These are phyloP conservation scores for Trichoderma virens DNA, from an alignment of 495 filamentous ascomycete species.

Conservation along the genomic window DNA sequence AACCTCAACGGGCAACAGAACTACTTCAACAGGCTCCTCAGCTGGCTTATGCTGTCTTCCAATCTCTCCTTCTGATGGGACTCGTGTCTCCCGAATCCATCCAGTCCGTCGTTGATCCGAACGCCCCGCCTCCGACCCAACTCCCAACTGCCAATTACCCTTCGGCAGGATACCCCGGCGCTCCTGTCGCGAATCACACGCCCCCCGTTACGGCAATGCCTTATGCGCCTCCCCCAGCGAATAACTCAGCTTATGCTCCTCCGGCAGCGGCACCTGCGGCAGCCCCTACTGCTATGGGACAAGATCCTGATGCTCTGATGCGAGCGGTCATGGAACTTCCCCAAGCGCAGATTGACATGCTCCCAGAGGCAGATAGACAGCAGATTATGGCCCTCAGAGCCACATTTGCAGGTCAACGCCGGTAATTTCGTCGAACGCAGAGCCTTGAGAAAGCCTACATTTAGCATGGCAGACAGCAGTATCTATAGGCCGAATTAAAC, in stretches of 20 bases:
- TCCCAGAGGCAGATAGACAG: slow-evolving; percentile 62
- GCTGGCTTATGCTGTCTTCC: slow-evolving; percentile 92
- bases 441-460: neutral
- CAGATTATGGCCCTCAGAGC: slow-evolving; percentile 64
- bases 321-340: slow-evolving; percentile 69
- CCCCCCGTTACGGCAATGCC: slow-evolving; percentile 39
- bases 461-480: neutral
- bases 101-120: slow-evolving; percentile 39
- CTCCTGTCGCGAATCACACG: slow-evolving; percentile 50
- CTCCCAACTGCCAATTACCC: slow-evolving; percentile 15
- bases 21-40: slow-evolving; percentile 85
- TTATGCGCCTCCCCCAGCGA: slow-evolving; percentile 32
- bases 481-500: neutral
- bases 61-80: slow-evolving; percentile 85
- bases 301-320: slow-evolving; percentile 59
- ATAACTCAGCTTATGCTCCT: slow-evolving; percentile 23
- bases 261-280: slow-evolving; percentile 30
- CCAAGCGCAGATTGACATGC: slow-evolving; percentile 63
- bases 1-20: slow-evolving; percentile 79
- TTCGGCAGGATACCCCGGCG: slow-evolving; percentile 27
- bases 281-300: slow-evolving; percentile 34
- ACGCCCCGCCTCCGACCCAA: slow-evolving; percentile 19
- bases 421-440: slow-evolving; percentile 5
- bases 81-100: slow-evolving; percentile 64
- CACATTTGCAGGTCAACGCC: slow-evolving; percentile 22